Base-by-base conservation (phyloP, 495 filamentous ascomycete genomes). In the Aspergillus panamensis region DNA sequence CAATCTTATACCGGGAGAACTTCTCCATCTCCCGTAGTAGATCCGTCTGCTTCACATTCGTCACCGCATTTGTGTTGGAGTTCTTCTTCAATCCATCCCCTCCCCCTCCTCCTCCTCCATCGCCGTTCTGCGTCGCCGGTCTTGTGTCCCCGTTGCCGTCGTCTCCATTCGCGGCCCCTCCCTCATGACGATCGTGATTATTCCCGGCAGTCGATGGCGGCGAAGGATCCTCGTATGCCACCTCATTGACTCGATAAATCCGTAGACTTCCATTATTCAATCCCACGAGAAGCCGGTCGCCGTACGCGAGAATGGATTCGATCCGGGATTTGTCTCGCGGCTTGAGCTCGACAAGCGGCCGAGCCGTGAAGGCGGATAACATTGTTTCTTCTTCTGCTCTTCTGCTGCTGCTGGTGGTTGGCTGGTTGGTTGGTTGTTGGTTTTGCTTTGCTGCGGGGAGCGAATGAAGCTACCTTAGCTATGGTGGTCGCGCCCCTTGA, bases 331-430 rank as follows among this genome's bases (percentile, higher is more conserved):
- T 96, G 81, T 97, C 94, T 67, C 91, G 86, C 66, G 85, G 85
- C 75, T 88, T 92, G 59, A 99, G 87, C 87, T 99, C 94, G 79
- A 97, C 87, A 66, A 97, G 89, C 60, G 95, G 89, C 68, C 89
- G 89, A 80, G 94, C 91, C 62, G 87, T 93, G 77, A 99, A 98
- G 72, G 95, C 93, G 76, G 94, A 96, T 73, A 97, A 86, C 94
- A 98, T 98, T 77, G 79, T 53, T 67, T 59, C 33, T 35, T 3
- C 49, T 58, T n/a, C n/a, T n/a, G n/a, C n/a, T n/a, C 5, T 25
- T 25, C 25, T 25, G 2, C 25, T 25, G 25, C 25, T 25, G 25
- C 25, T 25, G 25, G 2, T 25, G 25, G 25, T 5, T 25, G 25
- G 25, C 25, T 25, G 25, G 25, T 25, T 25, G 25, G 25, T 25